A percentile compares a stretch with the other conserved stretches of the same genome.
Conservation (phyloP, 2,329 filamentous ascomycete species). For the Cadophora gregata region DNA sequence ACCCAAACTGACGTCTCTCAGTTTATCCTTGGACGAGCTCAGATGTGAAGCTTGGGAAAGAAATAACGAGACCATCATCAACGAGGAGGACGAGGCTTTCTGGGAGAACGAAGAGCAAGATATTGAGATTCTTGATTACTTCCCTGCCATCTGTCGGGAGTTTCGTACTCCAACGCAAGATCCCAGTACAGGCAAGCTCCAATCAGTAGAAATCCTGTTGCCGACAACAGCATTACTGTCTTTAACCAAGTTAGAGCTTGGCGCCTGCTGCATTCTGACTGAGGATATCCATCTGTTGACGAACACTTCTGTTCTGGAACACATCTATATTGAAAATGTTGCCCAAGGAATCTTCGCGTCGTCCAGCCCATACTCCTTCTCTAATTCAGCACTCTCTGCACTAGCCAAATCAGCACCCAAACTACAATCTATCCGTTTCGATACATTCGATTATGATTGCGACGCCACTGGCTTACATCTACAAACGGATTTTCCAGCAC, state of each 20-base stretch:
- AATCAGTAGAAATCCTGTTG: not conserved
- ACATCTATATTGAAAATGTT: not conserved
- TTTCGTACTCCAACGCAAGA: not conserved
- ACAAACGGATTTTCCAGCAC: not conserved
- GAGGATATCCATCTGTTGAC: not conserved
- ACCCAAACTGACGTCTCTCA: not conserved
- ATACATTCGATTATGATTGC: not conserved
- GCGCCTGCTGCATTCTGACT: not conserved
- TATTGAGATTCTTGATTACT: not conserved
- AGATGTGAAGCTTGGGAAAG: not conserved
- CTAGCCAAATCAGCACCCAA: not conserved
- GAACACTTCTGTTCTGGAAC: not conserved
- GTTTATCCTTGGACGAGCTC: not conserved
- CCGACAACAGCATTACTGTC: not conserved
- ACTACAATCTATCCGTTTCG: not conserved
- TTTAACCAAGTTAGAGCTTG: not conserved
- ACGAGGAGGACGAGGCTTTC: not conserved
- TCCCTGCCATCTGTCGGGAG: not conserved
- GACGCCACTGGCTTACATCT: not conserved
- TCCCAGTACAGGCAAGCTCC: not conserved
- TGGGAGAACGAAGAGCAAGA: not conserved
- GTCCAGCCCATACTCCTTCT: not conserved
- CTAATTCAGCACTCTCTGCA: not conserved
- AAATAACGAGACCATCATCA: not conserved
- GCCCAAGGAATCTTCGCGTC: not conserved